A percentile compares a stretch with the other conserved stretches of the same genome.
These are phyloP conservation scores for Aspergillus cristatus DNA, from an alignment of 495 filamentous ascomycete genomes.

Conservation along the genomic window DNA sequence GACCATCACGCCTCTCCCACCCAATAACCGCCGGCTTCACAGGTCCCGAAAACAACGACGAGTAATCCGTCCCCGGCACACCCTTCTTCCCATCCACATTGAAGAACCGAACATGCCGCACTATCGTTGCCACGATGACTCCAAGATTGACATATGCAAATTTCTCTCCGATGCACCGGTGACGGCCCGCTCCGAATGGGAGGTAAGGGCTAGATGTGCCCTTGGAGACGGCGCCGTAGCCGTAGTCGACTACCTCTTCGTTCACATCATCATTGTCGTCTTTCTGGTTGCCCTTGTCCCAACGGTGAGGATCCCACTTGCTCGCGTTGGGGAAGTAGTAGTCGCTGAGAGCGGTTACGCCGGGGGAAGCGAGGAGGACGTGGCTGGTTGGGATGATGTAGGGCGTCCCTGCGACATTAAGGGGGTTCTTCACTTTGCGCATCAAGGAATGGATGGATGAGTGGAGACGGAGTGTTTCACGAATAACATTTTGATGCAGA, in stretches of 20 bases:
- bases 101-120: slow-evolving; percentile 64
- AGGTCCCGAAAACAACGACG: slow-evolving; percentile 9
- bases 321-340: slow-evolving; percentile 74
- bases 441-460: slow-evolving; percentile 79
- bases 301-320: slow-evolving; percentile 81
- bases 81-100: slow-evolving; percentile 59
- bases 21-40: not conserved
- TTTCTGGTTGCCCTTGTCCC: slow-evolving; percentile 53
- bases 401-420: slow-evolving; percentile 68
- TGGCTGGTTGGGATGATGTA: slow-evolving; percentile 70
- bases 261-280: slow-evolving; percentile 58
- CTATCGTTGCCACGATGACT: slow-evolving; percentile 72
- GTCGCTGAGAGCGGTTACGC: slow-evolving; percentile 58
- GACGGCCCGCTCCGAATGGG: slow-evolving; percentile 88
- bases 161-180: slow-evolving; percentile 94
- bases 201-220: slow-evolving; percentile 81
- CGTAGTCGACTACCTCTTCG: no score
- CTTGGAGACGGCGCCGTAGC: slow-evolving; percentile 87
- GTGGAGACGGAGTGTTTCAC: slow-evolving; percentile 74
- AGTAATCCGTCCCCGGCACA: slow-evolving; percentile 78
- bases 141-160: slow-evolving; percentile 90
- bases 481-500: slow-evolving; percentile 62
- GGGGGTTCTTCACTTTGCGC: slow-evolving; percentile 72
- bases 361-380: slow-evolving; percentile 72
- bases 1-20: not conserved